Base-by-base conservation (phyloP, 2,329 filamentous ascomycete species). In the Fusarium abutilonis region DNA sequence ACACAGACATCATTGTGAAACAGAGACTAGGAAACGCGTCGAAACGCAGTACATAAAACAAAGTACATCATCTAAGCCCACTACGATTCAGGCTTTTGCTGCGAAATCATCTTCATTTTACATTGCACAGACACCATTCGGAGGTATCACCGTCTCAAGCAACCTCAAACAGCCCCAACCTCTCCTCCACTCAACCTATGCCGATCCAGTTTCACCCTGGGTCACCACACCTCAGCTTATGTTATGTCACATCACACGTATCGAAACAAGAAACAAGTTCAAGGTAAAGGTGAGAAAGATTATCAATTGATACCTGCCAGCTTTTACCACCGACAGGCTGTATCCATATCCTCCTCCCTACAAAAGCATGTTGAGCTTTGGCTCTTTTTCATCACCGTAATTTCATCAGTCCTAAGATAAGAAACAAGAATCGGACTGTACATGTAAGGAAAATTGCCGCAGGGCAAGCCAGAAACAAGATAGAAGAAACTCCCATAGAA, bases 361-460 rank as follows among this genome's bases (percentile, higher is more conserved):
- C 40, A 46, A 46, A 51, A 54, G 59, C 47, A 35, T 47, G 42
- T 43, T 51, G 44, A 64, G 59, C 58, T 51, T 63, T 60, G 57
- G 58, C 52, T 56, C 39, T 26, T 58, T 55, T 64, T 66, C 67
- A 67, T 70, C 67, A 70, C 67, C 63, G 64, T 70, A 64, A 68
- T 70, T 70, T 70, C 67, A 63, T 70, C 61, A 70, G 65, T 67
- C 67, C 67, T 68, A 38, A 58, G 14, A 65, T 32, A 42, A 35
- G 46, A 65, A 66, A 51, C 47, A 60, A 56, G 34, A 52, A 49
- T 35, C 44, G 63, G 67, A 65, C 67, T 68, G 66, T 64, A 64
- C 55, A 65, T 60, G 41, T 49, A 66, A 62, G 58, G 50, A 56
- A 58, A 55, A 40, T 15, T 65, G 62, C 49, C 49, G 31, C 48